phyloP scores from a whole-genome alignment of 257 asterid genomes.

The Solanum corneliomulleri region DNA sequence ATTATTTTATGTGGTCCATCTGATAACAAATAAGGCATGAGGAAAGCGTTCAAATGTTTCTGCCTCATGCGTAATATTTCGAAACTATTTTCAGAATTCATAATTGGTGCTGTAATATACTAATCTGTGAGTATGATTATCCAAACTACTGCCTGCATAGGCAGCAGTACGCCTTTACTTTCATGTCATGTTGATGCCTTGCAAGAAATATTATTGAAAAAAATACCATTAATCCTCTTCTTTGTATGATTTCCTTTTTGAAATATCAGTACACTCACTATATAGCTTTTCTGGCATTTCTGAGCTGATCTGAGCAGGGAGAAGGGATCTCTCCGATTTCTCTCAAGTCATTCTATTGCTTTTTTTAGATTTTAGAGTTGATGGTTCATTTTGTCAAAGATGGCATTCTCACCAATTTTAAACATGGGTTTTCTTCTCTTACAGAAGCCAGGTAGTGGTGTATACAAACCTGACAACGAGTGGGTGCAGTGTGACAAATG shows the following conservation, averaged over 20 bases:
- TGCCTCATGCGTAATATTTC: neutral
- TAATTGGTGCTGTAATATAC: neutral
- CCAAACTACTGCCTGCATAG: neutral
- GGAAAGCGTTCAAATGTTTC: neutral
- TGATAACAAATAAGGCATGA: neutral
- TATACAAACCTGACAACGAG: conserved; percentile 54
- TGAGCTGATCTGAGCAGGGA: neutral
- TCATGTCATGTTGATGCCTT: neutral
- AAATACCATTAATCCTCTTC: neutral
- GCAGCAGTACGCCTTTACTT: neutral
- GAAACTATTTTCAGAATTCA: neutral
- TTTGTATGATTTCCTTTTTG: neutral
- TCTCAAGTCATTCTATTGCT: neutral
- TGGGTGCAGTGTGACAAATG: conserved; percentile 91
- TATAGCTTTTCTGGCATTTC: neutral
- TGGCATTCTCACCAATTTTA: neutral
- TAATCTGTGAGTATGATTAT: neutral
- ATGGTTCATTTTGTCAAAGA: neutral
- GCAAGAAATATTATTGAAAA: neutral
- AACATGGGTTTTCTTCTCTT: conserved; percentile 8
- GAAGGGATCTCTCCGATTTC: neutral
- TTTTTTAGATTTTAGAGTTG: neutral
- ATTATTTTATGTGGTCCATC: neutral
- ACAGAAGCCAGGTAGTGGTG: conserved; percentile 36
- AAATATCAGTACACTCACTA: neutral